phyloP scores from a whole-genome alignment of 169 alveolate genomes.

The Plasmodium fragile region DNA sequence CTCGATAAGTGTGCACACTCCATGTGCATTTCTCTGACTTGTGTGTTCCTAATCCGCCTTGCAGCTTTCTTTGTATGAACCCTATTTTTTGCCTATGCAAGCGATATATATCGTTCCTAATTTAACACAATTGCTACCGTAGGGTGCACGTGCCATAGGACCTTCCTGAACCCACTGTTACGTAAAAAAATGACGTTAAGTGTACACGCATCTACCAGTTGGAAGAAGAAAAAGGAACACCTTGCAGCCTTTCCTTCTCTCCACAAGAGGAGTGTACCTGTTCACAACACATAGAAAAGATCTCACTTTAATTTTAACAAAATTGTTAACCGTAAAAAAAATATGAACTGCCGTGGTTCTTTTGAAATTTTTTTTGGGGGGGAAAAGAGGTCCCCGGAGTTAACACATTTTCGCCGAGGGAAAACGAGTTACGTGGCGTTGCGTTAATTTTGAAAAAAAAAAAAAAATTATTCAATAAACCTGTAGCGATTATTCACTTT shows the following conservation, averaged over 20 bases:
- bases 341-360: neutral
- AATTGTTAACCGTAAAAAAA: neutral
- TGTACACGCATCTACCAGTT: neutral
- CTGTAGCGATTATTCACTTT: neutral
- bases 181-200: neutral
- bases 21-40: neutral
- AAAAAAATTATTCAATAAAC: neutral
- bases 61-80: neutral
- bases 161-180: neutral
- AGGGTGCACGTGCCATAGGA: neutral
- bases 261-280: neutral
- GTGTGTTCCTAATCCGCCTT: neutral
- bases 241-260: neutral
- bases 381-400: neutral
- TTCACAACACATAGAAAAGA: neutral
- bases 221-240: neutral
- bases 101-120: neutral
- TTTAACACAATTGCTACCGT: neutral
- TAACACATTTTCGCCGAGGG: neutral
- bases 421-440: neutral
- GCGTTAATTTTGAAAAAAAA: neutral
- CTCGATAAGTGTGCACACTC: neutral
- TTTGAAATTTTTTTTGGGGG: neutral
- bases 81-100: neutral
- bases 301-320: neutral